Conservation (phyloP, 768 basidiomycete species). For the Leccinum arenicola region DNA sequence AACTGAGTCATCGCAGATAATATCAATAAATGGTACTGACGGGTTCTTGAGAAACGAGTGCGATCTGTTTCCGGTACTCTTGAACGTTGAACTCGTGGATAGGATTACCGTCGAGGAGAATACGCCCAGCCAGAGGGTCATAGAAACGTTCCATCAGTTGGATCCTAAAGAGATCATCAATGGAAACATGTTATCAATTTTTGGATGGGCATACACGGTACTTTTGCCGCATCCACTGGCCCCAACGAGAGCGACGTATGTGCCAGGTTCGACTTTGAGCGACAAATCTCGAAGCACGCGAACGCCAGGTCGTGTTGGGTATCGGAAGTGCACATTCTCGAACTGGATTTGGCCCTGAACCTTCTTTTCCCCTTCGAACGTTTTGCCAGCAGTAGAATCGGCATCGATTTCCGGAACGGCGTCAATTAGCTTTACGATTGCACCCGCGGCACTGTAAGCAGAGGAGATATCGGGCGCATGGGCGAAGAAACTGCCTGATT, state of each 20-base stretch:
- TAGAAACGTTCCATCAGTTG: slow-evolving; percentile 85
- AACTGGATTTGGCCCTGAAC: slow-evolving; percentile 67
- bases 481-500: slow-evolving; percentile 81
- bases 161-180: slow-evolving; percentile 43
- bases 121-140: slow-evolving; percentile 68
- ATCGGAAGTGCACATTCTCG: slow-evolving; percentile 84
- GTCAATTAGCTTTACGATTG: slow-evolving; percentile 77
- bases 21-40: slow-evolving; percentile 14
- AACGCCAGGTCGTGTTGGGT: slow-evolving; percentile 84
- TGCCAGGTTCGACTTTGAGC: slow-evolving; percentile 69
- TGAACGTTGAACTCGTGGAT: slow-evolving; percentile 78
- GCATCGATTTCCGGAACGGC: slow-evolving; percentile 77
- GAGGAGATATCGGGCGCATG: slow-evolving; percentile 90
- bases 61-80: slow-evolving; percentile 85
- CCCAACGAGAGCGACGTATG: slow-evolving; percentile 79
- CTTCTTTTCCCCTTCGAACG: slow-evolving; percentile 36
- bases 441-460: slow-evolving; percentile 72
- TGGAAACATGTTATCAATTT: background rate
- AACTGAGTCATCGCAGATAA: background rate
- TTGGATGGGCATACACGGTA: slow-evolving; percentile 53
- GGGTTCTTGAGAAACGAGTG: slow-evolving; percentile 90
- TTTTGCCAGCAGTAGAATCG: slow-evolving; percentile 63
- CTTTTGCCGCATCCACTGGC: slow-evolving; percentile 82
- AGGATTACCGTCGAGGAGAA: slow-evolving; percentile 71
- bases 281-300: slow-evolving; percentile 82